These are phyloP conservation scores for Pythium volutum DNA, from an alignment of 352 stramenopile species.

Conservation along the genomic window DNA sequence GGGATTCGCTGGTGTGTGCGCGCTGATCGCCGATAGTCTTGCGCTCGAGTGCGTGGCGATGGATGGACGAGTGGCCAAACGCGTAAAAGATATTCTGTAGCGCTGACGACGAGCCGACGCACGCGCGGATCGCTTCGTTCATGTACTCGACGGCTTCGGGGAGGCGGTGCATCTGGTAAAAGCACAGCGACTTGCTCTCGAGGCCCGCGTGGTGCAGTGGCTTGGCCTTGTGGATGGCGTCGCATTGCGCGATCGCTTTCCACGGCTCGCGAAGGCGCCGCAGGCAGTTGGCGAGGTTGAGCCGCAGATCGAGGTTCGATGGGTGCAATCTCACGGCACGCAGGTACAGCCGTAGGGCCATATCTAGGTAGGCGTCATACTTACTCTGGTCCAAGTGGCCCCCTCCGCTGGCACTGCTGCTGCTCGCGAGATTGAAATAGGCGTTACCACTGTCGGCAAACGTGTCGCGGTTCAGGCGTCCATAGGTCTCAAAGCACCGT, in stretches of 20 bases:
- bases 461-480: constrained; percentile 55
- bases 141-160: constrained; percentile 54
- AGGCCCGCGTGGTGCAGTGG: constrained; percentile 46
- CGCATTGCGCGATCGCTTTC: constrained; percentile 52
- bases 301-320: constrained; percentile 50
- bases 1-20: background rate
- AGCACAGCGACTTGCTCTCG: constrained; percentile 60
- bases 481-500: constrained; percentile 58
- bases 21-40: constrained; percentile 34
- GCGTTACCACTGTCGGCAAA: constrained; percentile 73
- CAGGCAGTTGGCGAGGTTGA: constrained; percentile 73
- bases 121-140: constrained; percentile 51
- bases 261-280: constrained; percentile 39
- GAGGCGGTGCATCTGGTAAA: constrained; percentile 43
- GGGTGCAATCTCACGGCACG: constrained; percentile 57
- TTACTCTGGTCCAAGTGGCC: constrained; percentile 37
- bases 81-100: constrained; percentile 68
- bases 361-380: constrained; percentile 40
- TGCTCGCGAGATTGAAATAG: constrained; percentile 65
- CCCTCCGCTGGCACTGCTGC: background rate
- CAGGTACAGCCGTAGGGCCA: constrained; percentile 67
- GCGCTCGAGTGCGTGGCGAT: constrained; percentile 52
- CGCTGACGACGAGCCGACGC: constrained; percentile 51
- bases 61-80: constrained; percentile 46
- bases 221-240: constrained; percentile 38